phyloP scores from a whole-genome alignment of 1,139 yeast species.

The Blastobotrys serpentis region DNA sequence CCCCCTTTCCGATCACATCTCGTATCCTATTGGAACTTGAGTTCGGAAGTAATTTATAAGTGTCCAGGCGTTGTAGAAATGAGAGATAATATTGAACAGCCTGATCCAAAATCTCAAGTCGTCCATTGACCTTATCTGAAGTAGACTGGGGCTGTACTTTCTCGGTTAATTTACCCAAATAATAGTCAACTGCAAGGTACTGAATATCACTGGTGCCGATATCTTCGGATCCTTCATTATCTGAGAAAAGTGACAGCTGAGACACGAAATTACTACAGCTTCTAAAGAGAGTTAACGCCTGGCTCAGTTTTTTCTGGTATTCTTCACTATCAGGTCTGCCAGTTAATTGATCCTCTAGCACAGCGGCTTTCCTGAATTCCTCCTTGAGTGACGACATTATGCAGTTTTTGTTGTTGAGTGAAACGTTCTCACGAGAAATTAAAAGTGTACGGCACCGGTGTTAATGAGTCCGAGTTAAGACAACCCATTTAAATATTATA shows the following conservation, averaged over 20 bases:
- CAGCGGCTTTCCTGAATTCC: conserved; percentile 21
- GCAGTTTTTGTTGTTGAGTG: not conserved
- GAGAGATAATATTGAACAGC: conserved; percentile 26
- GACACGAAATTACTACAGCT: conserved; percentile 29
- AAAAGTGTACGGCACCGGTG: not conserved
- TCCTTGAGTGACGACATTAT: conserved; percentile 21
- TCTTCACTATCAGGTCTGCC: conserved; percentile 23
- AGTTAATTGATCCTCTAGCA: conserved; percentile 14
- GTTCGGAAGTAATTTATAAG: conserved; percentile 28
- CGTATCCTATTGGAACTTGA: conserved; percentile 20
- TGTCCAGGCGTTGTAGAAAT: conserved; percentile 30
- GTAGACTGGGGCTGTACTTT: conserved; percentile 22
- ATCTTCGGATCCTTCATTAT: conserved; percentile 59
- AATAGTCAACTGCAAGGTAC: conserved; percentile 51
- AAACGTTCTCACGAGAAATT: conserved; percentile 1
- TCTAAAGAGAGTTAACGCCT: conserved; percentile 21
- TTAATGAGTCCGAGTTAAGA: no score
- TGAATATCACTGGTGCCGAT: conserved; percentile 53
- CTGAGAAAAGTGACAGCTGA: conserved; percentile 51
- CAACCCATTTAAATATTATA: not conserved
- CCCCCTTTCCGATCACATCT: conserved; percentile 11
- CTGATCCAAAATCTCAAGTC: conserved; percentile 24
- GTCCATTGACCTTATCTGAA: conserved; percentile 17
- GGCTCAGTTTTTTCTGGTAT: conserved; percentile 23
- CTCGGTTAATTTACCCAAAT: conserved; percentile 43